Base-by-base conservation (phyloP, 1,284 basidiomycete species). In the Pseudozyma thailandica region DNA sequence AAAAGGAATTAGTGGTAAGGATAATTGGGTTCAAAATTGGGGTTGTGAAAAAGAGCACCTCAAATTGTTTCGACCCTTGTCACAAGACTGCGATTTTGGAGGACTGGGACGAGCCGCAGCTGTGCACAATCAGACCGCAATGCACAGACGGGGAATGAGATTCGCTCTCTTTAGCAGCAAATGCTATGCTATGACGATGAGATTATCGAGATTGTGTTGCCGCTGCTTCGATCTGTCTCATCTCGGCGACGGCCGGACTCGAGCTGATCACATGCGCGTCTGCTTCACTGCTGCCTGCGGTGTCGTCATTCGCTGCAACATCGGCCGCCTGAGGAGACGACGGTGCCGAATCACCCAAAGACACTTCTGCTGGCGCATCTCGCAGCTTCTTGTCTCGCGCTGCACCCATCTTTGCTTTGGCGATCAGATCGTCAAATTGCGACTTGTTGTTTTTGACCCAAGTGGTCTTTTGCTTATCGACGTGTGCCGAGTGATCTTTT, bases 371-470 rank as follows among this genome's bases (percentile, higher is more conserved):
- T 8, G 47, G 18, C 28, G 45, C 53, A n/a, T 69, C 47, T 6
- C 43, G 39, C 3, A 64, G 28, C 45, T 56, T 37, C 23, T 44
- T 59, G 38, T 70, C 60, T 33, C 44, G 60, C 10, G 27, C n/a
- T 1, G 57, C 68, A 26, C 60, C 60, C 28, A 38, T 38, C 43
- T 47, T 71, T 38, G 69, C 69, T n/a, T 54, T 61, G 26, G 48
- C 45, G 13, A 72, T 52, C 26, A 72, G 45, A 1, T 61, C 48
- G 35, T 65, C 58, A 26, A 65, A 72, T 25, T 72, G 69, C 37
- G 69, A 61, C 46, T 65, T 65, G 62, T 72, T 72, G 2, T 56
- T 43, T 44, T 61, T 57, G 23, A 65, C 27, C 68, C 69, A 72
- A 15, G 50, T 58, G 12, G 53, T 31, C 44, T 52, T 58, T 30